Evolutionary conservation across 2,329 filamentous ascomycete species (phyloP).

Genomic region (Pseudophaeomoniella oleicola): DNA sequence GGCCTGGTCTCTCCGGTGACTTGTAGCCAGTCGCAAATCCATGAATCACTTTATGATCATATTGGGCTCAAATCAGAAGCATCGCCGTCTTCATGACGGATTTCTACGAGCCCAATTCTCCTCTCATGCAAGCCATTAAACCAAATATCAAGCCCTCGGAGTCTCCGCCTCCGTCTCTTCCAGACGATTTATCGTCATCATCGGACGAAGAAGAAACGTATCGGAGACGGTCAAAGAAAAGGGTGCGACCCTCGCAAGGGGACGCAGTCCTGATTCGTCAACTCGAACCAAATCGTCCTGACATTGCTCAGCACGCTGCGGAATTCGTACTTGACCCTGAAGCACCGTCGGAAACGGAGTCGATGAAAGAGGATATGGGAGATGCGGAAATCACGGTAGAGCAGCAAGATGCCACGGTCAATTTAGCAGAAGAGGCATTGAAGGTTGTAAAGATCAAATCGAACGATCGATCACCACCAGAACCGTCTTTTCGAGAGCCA

Average conservation of each 20-base stretch:
- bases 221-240: constrained; percentile 9
- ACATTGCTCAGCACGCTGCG: constrained; percentile 47
- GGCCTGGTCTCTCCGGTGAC: too few relatives aligned
- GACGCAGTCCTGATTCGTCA: constrained; percentile 53
- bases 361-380: constrained; percentile 24
- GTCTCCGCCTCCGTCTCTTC: constrained; percentile 20
- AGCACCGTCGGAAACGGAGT: constrained; percentile 27
- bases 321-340: constrained; percentile 33
- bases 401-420: neutral
- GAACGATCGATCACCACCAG: neutral
- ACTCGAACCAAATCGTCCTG: constrained; percentile 49
- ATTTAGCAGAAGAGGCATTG: constrained; percentile 6
- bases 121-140: constrained; percentile 17
- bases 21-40: too few relatives aligned
- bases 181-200: constrained; percentile 5
- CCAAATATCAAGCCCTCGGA: constrained; percentile 18
- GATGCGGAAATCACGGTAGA: constrained; percentile 11
- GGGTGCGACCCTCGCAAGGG: constrained; percentile 30
- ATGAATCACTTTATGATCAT: too few relatives aligned
- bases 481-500: neutral
- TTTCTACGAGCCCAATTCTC: constrained; percentile 13
- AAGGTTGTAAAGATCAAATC: constrained; percentile 3
- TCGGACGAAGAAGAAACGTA: constrained; percentile 3
- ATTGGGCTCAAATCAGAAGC: too few relatives aligned
- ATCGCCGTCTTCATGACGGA: neutral